Evolutionary conservation across 139 green algal species (phyloP).

Genomic region (Chlamydomonas sp.): DNA sequence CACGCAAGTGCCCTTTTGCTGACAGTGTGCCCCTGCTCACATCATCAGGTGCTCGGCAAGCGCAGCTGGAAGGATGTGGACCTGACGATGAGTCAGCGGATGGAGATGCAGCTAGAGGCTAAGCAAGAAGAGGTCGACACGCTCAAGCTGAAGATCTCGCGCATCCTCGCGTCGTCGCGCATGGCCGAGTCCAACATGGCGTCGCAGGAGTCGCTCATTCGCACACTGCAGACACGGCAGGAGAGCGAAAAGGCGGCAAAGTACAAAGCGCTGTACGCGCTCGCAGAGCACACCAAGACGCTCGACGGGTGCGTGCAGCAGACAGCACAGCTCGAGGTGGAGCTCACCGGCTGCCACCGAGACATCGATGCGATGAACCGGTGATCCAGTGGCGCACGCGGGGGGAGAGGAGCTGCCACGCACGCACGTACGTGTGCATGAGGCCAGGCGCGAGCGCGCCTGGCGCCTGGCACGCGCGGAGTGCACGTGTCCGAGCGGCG

Average conservation of each 20-base stretch:
- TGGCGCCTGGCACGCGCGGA: too few species aligned
- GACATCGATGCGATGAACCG: background rate
- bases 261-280: conserved; percentile 6
- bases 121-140: conserved; percentile 5
- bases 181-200: conserved; percentile 2
- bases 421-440: too few species aligned
- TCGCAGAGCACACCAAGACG: background rate
- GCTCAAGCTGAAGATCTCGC: background rate
- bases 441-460: too few species aligned
- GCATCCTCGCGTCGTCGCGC: background rate
- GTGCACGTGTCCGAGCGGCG: too few species aligned
- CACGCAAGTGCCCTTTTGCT: background rate
- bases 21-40: background rate
- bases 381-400: too few species aligned
- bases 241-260: conserved; percentile 5
- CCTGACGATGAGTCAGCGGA: conserved; percentile 4
- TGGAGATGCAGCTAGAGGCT: background rate
- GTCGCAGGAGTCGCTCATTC: conserved; percentile 1
- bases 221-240: background rate
- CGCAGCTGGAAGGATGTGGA: conserved; percentile 11
- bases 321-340: background rate
- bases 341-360: background rate
- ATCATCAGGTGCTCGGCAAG: conserved; percentile 8
- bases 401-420: too few species aligned
- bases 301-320: conserved; percentile 2